Percentiles rank a stretch among this genome's conserved stretches.
Evolutionary conservation across 345 rosid species (phyloP).

Genomic region (Euphorbia tirucalli): DNA sequence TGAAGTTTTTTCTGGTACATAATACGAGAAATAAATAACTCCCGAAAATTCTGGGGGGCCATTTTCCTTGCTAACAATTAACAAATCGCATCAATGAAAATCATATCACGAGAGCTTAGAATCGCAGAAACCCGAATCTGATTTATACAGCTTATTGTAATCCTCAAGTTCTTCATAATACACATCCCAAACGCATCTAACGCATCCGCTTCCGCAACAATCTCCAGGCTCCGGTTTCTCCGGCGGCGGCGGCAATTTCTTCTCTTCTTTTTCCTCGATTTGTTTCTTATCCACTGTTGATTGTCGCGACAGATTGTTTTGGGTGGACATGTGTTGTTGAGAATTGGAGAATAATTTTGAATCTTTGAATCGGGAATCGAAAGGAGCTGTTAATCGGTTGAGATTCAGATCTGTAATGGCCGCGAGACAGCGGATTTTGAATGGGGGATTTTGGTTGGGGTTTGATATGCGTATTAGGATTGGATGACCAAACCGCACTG

Average conservation of each 20-base stretch:
- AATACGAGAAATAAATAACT: too few relatives aligned
- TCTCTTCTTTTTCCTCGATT: slow-evolving; percentile 18
- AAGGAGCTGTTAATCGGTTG: too few relatives aligned
- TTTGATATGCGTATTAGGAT: neutral
- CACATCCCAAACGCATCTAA: slow-evolving; percentile 92
- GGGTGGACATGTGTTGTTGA: slow-evolving; percentile 12
- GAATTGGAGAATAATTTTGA: neutral
- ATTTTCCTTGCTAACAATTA: too few relatives aligned
- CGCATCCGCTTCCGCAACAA: slow-evolving; percentile 97
- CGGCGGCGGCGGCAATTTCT: slow-evolving; percentile 57
- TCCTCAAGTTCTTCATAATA: slow-evolving; percentile 85
- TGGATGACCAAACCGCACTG: neutral
- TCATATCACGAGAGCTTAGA: neutral
- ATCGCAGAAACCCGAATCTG: slow-evolving; percentile 22
- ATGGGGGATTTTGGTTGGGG: neutral
- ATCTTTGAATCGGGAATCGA: too few relatives aligned
- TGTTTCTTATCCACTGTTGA: neutral
- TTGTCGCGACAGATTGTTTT: neutral
- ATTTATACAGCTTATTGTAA: slow-evolving; percentile 47
- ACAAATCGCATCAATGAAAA: too few relatives aligned
- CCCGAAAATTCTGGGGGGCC: too few relatives aligned
- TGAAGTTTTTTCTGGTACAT: too few relatives aligned
- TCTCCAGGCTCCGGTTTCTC: slow-evolving; percentile 95
- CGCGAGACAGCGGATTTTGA: neutral
- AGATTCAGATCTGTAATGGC: slow-evolving; percentile 12